phyloP scores from a whole-genome alignment of 768 basidiomycete genomes.

The Trametes maxima region DNA sequence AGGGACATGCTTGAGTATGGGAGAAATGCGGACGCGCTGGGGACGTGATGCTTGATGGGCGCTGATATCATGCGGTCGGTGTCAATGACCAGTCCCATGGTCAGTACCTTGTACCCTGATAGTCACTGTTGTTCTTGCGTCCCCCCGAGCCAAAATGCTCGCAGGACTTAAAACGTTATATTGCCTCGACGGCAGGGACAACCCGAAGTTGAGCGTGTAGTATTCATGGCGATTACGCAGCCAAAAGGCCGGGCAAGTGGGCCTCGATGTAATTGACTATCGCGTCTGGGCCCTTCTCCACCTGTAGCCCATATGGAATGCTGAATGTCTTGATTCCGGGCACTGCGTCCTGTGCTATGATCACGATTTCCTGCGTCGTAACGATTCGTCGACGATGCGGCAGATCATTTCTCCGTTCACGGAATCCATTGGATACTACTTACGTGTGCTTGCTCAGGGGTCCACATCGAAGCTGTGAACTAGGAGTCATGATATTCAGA shows the following conservation, averaged over 20 bases:
- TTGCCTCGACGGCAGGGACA: neutral
- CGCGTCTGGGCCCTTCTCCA: conserved; percentile 25
- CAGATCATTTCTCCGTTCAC: neutral
- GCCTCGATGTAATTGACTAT: conserved; percentile 26
- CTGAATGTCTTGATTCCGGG: conserved; percentile 26
- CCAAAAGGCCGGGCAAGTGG: conserved; percentile 21
- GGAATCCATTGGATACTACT: neutral
- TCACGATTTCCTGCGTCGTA: conserved; percentile 20
- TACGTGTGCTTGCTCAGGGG: conserved; percentile 25
- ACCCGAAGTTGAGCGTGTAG: no score
- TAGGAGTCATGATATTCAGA: neutral
- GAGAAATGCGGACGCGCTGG: no score
- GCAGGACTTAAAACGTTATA: no score
- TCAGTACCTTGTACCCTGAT: no score
- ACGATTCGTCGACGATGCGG: neutral
- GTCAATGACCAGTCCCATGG: no score
- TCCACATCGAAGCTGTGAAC: conserved; percentile 29
- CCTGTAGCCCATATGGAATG: conserved; percentile 21
- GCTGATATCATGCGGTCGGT: no score
- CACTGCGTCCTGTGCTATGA: conserved; percentile 19
- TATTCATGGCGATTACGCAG: neutral
- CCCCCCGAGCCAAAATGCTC: no score
- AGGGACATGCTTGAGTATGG: no score
- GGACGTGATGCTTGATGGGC: no score
- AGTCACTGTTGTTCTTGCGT: no score